These are phyloP conservation scores for Cystoderma amianthinum DNA, from an alignment of 768 basidiomycete genomes.

Conservation along the genomic window DNA sequence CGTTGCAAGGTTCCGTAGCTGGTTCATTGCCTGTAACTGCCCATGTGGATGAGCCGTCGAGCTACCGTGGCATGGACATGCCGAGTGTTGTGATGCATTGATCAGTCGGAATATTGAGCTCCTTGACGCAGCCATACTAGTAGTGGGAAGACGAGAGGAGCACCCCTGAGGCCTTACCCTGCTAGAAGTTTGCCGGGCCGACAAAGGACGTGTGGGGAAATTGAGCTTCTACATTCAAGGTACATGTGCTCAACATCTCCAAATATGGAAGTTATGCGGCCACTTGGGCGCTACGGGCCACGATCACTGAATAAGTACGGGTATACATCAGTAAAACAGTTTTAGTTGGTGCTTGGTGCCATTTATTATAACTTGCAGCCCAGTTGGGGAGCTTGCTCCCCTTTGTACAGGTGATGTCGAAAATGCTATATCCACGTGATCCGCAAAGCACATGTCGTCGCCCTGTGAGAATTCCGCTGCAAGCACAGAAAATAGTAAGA, in stretches of 20 bases:
- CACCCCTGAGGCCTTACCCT: neutral
- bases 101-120: slow-evolving; percentile 68
- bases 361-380: neutral
- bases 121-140: slow-evolving; percentile 46
- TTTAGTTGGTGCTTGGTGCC: too few relatives aligned
- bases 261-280: too few relatives aligned
- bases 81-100: slow-evolving; percentile 62
- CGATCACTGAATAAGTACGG: too few relatives aligned
- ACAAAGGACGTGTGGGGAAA: slow-evolving; percentile 1
- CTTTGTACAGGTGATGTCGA: too few relatives aligned
- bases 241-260: too few relatives aligned
- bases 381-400: neutral
- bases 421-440: slow-evolving; percentile 1
- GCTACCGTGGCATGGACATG: slow-evolving; percentile 84
- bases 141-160: slow-evolving; percentile 4
- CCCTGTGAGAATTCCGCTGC: slow-evolving; percentile 33
- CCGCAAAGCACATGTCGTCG: slow-evolving; percentile 1
- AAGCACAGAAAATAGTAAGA: slow-evolving; percentile 11
- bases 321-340: too few relatives aligned
- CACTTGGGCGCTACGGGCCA: too few relatives aligned
- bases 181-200: neutral
- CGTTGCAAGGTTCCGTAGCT: slow-evolving; percentile 69
- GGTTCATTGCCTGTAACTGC: slow-evolving; percentile 41
- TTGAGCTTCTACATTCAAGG: neutral
- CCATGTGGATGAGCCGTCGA: slow-evolving; percentile 44